Evolutionary conservation across 805 yeast genomes (phyloP).

Genomic region (Isabelozyma pseudorhagii): DNA sequence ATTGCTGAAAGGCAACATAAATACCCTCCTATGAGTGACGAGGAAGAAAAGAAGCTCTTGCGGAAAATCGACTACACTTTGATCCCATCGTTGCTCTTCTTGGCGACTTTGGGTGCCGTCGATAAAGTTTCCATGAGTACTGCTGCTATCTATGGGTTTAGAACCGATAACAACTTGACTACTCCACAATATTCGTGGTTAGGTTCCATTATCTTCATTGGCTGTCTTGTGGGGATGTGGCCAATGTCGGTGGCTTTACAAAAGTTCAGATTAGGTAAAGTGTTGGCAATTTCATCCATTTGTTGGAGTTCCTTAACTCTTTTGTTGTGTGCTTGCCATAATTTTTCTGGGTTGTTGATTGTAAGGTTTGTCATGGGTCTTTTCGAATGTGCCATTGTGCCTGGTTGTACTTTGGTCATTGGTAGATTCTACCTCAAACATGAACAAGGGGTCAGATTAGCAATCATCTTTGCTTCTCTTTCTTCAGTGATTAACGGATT

Average conservation of each 20-base stretch:
- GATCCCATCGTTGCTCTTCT: slow-evolving; percentile 11
- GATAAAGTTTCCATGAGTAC: slow-evolving; percentile 15
- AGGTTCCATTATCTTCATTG: slow-evolving; percentile 13
- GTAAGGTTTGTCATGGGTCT: slow-evolving; percentile 21
- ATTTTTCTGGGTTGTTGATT: slow-evolving; percentile 11
- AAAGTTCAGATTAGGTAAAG: slow-evolving; percentile 20
- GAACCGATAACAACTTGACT: slow-evolving; percentile 7
- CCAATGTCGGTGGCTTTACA: slow-evolving; percentile 13
- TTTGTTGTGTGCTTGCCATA: slow-evolving; percentile 9
- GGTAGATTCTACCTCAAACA: slow-evolving; percentile 12
- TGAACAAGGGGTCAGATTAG: slow-evolving; percentile 15
- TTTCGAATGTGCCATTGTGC: slow-evolving; percentile 23
- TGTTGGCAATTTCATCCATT: slow-evolving; percentile 16
- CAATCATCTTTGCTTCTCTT: slow-evolving; percentile 14
- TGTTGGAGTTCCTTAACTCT: slow-evolving; percentile 12
- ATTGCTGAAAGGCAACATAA: slow-evolving; percentile 2
- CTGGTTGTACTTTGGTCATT: slow-evolving; percentile 12
- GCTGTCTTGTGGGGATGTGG: slow-evolving; percentile 14
- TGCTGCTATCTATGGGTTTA: slow-evolving; percentile 17
- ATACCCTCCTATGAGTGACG: slow-evolving; percentile 10
- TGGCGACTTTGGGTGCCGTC: slow-evolving; percentile 15
- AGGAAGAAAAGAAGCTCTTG: slow-evolving; percentile 8
- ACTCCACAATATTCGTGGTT: slow-evolving; percentile 16
- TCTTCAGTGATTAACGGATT: slow-evolving; percentile 21
- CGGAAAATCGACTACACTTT: slow-evolving; percentile 12